A percentile compares a stretch with the other conserved stretches of the same genome.
Evolutionary conservation across 2,329 filamentous ascomycete species (phyloP).

Genomic region (Colletotrichum lini): DNA sequence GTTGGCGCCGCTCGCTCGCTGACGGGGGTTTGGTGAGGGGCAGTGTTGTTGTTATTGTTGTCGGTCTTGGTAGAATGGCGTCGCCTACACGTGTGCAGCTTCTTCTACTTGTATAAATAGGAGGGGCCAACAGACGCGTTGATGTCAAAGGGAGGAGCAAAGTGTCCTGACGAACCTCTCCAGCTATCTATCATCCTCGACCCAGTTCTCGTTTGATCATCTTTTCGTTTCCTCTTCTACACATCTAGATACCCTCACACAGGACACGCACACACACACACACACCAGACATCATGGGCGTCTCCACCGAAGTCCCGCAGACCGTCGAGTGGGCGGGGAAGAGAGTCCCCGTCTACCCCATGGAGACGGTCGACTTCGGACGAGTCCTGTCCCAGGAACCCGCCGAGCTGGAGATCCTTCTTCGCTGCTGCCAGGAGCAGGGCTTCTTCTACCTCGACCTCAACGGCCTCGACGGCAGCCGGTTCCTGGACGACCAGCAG

Average conservation of each 20-base stretch:
- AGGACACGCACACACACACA: neutral
- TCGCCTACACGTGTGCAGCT: neutral
- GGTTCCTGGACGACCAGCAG: slow-evolving; percentile 67
- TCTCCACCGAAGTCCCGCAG: slow-evolving; percentile 50
- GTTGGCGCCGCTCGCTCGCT: slow-evolving; percentile 12
- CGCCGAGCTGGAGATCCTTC: slow-evolving; percentile 65
- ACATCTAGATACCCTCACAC: neutral
- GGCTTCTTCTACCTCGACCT: slow-evolving; percentile 72
- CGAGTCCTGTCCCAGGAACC: slow-evolving; percentile 68
- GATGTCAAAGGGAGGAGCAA: no score
- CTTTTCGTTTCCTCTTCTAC: neutral
- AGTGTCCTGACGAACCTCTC: neutral
- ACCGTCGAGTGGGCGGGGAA: slow-evolving; percentile 65
- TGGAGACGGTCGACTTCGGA: slow-evolving; percentile 67
- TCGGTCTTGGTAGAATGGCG: no score
- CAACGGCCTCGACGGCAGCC: slow-evolving; percentile 65
- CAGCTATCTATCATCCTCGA: no score
- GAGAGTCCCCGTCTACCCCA: slow-evolving; percentile 64
- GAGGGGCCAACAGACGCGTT: neutral
- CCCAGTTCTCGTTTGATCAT: neutral
- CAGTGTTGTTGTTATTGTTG: slow-evolving; percentile 8
- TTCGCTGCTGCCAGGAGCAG: slow-evolving; percentile 63
- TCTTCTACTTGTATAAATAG: slow-evolving; percentile 27
- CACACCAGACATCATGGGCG: slow-evolving; percentile 24
- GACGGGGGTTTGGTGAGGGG: slow-evolving; percentile 37